Evolutionary conservation across 148 eudicot species (phyloP).

Genomic region (Rhododendron molle): DNA sequence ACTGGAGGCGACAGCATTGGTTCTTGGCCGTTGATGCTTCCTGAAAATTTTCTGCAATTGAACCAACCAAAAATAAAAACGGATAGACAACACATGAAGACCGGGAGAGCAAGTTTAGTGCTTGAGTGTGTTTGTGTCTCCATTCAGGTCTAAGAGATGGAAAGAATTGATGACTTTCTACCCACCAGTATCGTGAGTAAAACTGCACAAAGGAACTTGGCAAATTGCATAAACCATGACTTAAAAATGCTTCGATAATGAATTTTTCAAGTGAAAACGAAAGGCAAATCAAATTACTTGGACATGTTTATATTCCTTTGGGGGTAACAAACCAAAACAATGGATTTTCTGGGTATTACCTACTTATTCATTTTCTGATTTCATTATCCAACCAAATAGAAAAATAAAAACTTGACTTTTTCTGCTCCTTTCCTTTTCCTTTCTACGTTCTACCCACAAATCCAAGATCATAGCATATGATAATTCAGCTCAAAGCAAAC

Average conservation of each 20-base stretch:
- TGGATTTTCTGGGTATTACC: neutral
- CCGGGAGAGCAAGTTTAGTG: neutral
- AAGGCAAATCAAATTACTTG: neutral
- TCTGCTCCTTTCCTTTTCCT: neutral
- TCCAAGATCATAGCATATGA: neutral
- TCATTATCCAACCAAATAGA: neutral
- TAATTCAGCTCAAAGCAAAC: neutral
- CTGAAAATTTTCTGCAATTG: neutral
- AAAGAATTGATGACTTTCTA: neutral
- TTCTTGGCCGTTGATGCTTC: conserved; percentile 4
- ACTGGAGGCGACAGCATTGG: neutral
- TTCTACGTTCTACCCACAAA: neutral
- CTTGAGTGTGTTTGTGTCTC: neutral
- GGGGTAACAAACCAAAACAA: neutral
- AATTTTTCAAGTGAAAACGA: neutral
- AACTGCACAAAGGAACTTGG: neutral
- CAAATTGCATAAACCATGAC: neutral
- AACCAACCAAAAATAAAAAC: neutral
- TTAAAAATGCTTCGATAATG: neutral
- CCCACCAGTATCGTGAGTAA: neutral
- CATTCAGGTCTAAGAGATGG: neutral
- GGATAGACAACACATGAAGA: neutral
- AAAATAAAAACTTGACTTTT: neutral
- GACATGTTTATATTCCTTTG: neutral
- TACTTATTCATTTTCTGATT: neutral